Conservation (phyloP, 805 yeast genomes). For the Metschnikowia noctiluminum region DNA sequence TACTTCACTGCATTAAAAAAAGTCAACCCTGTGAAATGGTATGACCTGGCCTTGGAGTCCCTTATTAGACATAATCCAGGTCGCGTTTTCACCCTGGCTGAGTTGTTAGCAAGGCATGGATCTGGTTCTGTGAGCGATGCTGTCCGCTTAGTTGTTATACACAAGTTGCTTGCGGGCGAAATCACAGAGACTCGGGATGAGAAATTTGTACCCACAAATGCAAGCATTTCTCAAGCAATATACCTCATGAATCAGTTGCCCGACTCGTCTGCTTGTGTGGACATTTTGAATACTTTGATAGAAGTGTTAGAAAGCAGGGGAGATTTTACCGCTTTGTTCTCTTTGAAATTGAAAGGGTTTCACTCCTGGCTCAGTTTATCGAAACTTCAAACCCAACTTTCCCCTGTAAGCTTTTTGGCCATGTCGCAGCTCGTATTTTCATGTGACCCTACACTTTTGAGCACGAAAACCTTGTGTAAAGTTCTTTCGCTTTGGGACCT, state of each 20-base stretch:
- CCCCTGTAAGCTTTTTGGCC: not conserved
- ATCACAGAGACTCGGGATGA: constrained; percentile 31
- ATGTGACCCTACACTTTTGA: constrained; percentile 12
- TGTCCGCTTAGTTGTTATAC: constrained; percentile 25
- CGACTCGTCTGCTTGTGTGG: not conserved
- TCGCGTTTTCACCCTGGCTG: constrained; percentile 49
- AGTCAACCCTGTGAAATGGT: constrained; percentile 12
- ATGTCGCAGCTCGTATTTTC: constrained; percentile 15
- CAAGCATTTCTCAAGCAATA: constrained; percentile 15
- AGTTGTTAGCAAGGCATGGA: constrained; percentile 35
- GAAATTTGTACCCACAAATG: constrained; percentile 12
- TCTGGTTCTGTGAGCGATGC: constrained; percentile 20
- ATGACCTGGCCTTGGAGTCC: constrained; percentile 9
- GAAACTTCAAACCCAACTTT: not conserved
- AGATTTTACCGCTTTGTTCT: not conserved
- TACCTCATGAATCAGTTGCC: constrained; percentile 8
- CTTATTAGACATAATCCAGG: constrained; percentile 45
- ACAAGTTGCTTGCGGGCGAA: constrained; percentile 40
- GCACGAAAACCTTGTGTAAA: constrained; percentile 13
- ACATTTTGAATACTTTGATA: constrained; percentile 1
- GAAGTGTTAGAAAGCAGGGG: constrained; percentile 6
- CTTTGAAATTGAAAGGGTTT: constrained; percentile 6
- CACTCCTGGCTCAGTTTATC: constrained; percentile 6
- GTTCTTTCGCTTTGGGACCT: constrained; percentile 3
- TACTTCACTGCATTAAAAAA: constrained; percentile 23